These are phyloP conservation scores for Aegilops sharonensis DNA, from an alignment of 176 grass and related monocot genomes.

Conservation along the genomic window DNA sequence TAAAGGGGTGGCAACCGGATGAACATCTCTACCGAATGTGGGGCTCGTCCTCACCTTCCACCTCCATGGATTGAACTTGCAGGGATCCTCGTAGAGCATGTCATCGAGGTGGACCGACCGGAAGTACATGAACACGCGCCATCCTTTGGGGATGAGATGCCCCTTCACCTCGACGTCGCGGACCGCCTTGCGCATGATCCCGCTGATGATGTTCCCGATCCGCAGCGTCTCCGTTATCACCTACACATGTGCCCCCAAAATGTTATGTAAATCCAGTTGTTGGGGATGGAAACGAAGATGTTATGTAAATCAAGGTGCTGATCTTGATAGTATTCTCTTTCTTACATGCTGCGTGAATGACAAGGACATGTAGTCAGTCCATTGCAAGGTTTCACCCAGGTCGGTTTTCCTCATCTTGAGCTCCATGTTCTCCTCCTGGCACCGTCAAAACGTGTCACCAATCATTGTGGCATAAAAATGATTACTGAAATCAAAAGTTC, in stretches of 20 bases:
- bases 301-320: too few species aligned
- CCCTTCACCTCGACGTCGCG: slow-evolving; percentile 84
- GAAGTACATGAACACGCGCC: slow-evolving; percentile 92
- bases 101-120: slow-evolving; percentile 87
- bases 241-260: neutral
- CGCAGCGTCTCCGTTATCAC: slow-evolving; percentile 75
- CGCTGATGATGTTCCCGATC: slow-evolving; percentile 85
- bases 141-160: slow-evolving; percentile 89
- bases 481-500: neutral
- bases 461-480: slow-evolving; percentile 22
- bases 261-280: neutral
- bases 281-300: neutral
- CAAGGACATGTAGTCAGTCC: slow-evolving; percentile 89
- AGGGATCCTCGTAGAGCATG: slow-evolving; percentile 61
- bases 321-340: neutral
- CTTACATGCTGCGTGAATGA: slow-evolving; percentile 94
- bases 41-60: slow-evolving; percentile 76
- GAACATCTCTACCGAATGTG: slow-evolving; percentile 49
- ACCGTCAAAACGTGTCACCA: neutral
- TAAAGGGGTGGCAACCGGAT: slow-evolving; percentile 47
- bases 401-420: slow-evolving; percentile 56
- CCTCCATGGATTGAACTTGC: slow-evolving; percentile 96
- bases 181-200: slow-evolving; percentile 95
- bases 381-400: slow-evolving; percentile 57
- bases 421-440: slow-evolving; percentile 86